A percentile compares a stretch with the other conserved stretches of the same genome.
These are phyloP conservation scores for Hypomontagnella monticulosa DNA, from an alignment of 495 filamentous ascomycete species.

Conservation along the genomic window DNA sequence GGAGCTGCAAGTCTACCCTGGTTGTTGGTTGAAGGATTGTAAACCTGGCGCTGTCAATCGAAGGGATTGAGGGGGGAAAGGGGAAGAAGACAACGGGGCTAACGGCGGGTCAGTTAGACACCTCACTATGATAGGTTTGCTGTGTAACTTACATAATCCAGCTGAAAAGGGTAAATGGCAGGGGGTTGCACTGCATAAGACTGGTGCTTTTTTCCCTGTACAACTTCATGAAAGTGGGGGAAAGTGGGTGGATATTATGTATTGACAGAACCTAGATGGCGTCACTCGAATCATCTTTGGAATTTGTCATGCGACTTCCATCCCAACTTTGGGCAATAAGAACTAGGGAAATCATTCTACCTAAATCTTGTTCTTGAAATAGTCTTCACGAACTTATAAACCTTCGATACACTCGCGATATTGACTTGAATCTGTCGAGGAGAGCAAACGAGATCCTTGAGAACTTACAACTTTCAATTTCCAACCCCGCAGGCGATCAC, in stretches of 20 bases:
- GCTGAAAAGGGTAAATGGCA: too few relatives aligned
- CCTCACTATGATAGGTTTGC: too few relatives aligned
- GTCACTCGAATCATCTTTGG: constrained; percentile 7
- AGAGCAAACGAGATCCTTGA: too few relatives aligned
- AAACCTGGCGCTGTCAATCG: too few relatives aligned
- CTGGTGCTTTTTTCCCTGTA: background rate
- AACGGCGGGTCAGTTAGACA: background rate
- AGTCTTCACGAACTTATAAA: background rate
- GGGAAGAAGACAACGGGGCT: too few relatives aligned
- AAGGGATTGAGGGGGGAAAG: too few relatives aligned
- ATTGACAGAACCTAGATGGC: constrained; percentile 11
- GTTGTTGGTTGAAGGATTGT: too few relatives aligned
- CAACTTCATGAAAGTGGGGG: constrained; percentile 18
- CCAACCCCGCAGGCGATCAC: background rate
- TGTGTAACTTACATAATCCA: background rate
- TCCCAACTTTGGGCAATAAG: constrained; percentile 8
- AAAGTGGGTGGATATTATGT: constrained; percentile 2
- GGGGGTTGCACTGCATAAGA: too few relatives aligned
- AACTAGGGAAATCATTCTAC: too few relatives aligned
- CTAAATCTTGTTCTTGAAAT: background rate
- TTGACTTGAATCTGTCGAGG: too few relatives aligned
- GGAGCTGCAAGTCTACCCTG: too few relatives aligned
- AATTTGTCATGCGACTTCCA: constrained; percentile 12
- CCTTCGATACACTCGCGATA: constrained; percentile 1
- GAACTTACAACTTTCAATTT: background rate